Evolutionary conservation across 116 monocot species (phyloP), one percentile per base, ranked within the genome.

Genomic region (Zostera marina): DNA sequence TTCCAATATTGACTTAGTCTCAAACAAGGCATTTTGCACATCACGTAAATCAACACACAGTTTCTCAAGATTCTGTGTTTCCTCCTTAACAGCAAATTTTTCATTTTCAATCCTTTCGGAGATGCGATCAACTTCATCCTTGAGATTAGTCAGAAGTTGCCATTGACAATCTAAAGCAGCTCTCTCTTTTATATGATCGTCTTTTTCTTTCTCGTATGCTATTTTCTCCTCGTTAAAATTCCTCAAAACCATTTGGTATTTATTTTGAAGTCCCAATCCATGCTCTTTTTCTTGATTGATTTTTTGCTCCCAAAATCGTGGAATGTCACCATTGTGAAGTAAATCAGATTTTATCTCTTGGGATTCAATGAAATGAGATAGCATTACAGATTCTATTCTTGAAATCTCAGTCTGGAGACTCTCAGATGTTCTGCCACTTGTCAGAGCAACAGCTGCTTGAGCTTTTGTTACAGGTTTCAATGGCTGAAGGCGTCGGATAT

Each of bases 391-490:
- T 63, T 88, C 82, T 38, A 75, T 67, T 32, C 73, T 71, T 22
- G 71, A 65, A 17, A 94, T 32, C 70, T 94, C 85, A 21, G 19
- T 38, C 4, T 19, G 70, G 58, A 88, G 71, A 48, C 61, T 63
- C 16, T 72, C 74, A 11, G 59, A 65, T 74, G 80, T 79, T 44
- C 79, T 70, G 54, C 88, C 94, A 60, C 80, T 80, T 14, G 69
- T 67, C 20, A 94, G 51, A 58, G 84, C 85, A 51, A 88, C 84
- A 47, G 84, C 94, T 44, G 79, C 85, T 60, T 94, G 93, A 11
- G 81, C 88, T 75, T 75, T 94, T 20, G 84, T 94, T 52, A 77
- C 79, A 59, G 94, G 94, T 53, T 74, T 82, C 20, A 72, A 42
- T 19, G 85, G 88, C 52, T 88, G 84, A 61, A 94, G 79, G 58